Base-by-base conservation (phyloP, 2,329 filamentous ascomycete species). In the Botrytis tulipae region DNA sequence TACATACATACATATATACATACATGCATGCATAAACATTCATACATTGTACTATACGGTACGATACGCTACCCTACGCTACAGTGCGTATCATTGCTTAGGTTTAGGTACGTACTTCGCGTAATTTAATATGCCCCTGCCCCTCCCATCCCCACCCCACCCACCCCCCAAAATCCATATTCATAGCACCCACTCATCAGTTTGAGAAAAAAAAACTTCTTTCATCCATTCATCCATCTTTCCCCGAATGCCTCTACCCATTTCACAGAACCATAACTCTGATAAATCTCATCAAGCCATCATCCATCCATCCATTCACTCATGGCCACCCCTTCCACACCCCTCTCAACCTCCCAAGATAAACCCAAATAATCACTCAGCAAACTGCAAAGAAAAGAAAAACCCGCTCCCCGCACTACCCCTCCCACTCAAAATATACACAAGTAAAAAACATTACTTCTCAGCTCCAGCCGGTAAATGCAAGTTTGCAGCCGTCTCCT, bases 391-490 rank as follows among this genome's bases (percentile, higher is more conserved):
- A 54, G 37, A 25, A 62, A 60, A 37, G 44, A 62, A 70, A 59
- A 32, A 16, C 18, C 35, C 60, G 35, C 59, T 32, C 37, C 46
- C n/a, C 18, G 46, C 66, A 51, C 60, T 42, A 29, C 35, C 29
- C 37, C 37, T 66, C 10, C 44, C n/a, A 20, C 61, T 10, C 18
- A 61, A 35, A 61, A 44, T 46, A 35, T 48, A 60, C 20, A 62
- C 54, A 37, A 61, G 44, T 46, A 32, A 61, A 54, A 14, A 61
- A 10, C 29, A 25, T 72, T 42, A 71, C 57, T 74, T 63, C 44
- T 32, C 40, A 61, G 57, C 44, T 42, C 70, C 70, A 22, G 69
- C 73, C 42, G 71, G 71, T 22, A 74, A 74, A 29, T 68, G 68
- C 51, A 74, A 71, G 20, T 74, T 67, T 51, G 48, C 67, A n/a